Percentiles rank a stretch among this genome's conserved stretches.
phyloP scores from a whole-genome alignment of 2,329 filamentous ascomycete genomes.

The Aspergillus awamori region DNA sequence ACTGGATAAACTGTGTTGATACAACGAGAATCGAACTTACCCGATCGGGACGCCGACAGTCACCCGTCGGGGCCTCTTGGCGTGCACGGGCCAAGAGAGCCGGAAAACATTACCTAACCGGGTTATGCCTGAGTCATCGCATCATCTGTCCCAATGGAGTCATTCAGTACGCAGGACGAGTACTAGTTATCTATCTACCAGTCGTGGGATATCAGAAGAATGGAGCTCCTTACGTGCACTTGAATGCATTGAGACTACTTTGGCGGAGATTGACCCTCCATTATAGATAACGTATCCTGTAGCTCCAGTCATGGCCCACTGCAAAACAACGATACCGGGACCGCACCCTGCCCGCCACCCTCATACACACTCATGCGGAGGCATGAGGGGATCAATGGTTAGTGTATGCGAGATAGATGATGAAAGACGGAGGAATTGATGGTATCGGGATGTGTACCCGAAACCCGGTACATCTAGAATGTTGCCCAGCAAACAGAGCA shows the following conservation, averaged over 20 bases:
- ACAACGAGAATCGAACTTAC: neutral
- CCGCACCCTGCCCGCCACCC: too few relatives aligned
- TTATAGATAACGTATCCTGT: too few relatives aligned
- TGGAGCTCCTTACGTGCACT: too few relatives aligned
- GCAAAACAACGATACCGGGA: neutral
- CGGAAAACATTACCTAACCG: conserved; percentile 26
- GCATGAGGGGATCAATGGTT: neutral
- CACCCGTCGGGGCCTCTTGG: neutral
- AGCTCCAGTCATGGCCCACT: neutral
- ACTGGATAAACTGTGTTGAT: neutral
- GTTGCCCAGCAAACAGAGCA: neutral
- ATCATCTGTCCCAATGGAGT: conserved; percentile 1
- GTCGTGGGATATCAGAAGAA: neutral
- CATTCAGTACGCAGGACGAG: neutral
- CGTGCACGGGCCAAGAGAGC: conserved; percentile 15
- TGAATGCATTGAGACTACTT: too few relatives aligned
- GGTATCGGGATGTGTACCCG: neutral
- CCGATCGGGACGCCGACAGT: neutral
- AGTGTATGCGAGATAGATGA: too few relatives aligned
- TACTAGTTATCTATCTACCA: neutral
- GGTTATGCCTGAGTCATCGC: conserved; percentile 2
- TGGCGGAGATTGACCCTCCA: too few relatives aligned
- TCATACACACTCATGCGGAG: neutral
- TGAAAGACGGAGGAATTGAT: neutral
- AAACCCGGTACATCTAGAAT: neutral